phyloP scores from a whole-genome alignment of 768 basidiomycete species.

The Hypholoma fasciculare region DNA sequence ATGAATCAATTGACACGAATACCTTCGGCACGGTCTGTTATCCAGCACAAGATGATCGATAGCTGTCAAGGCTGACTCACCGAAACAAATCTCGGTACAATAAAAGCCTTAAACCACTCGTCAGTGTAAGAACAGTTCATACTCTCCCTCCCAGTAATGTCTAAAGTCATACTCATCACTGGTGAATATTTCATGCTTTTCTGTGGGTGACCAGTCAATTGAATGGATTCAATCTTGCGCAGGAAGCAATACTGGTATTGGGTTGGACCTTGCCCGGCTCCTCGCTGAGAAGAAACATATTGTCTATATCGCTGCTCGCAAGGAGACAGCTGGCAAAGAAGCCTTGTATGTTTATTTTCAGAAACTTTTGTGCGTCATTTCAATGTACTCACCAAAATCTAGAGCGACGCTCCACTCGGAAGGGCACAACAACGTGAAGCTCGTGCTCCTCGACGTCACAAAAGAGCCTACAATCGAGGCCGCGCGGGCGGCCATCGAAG shows the following conservation, averaged over 20 bases:
- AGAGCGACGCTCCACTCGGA: conserved; percentile 32
- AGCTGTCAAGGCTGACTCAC: too few relatives aligned
- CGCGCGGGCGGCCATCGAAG: conserved; percentile 34
- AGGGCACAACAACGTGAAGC: conserved; percentile 29
- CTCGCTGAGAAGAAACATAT: conserved; percentile 41
- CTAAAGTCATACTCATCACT: conserved; percentile 40
- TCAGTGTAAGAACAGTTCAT: too few relatives aligned
- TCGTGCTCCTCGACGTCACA: conserved; percentile 41
- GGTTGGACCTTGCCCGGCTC: conserved; percentile 42
- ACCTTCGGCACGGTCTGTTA: too few relatives aligned
- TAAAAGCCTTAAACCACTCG: too few relatives aligned
- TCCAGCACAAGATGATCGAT: too few relatives aligned
- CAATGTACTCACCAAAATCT: neutral
- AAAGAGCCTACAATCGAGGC: conserved; percentile 30
- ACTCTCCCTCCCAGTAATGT: neutral
- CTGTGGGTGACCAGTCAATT: too few relatives aligned
- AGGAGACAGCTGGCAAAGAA: conserved; percentile 36
- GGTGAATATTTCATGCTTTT: conserved; percentile 18
- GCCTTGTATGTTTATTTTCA: conserved; percentile 30
- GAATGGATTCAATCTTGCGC: neutral
- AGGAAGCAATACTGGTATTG: conserved; percentile 47
- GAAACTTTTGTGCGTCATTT: neutral
- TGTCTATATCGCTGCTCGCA: conserved; percentile 43
- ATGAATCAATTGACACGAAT: too few relatives aligned
- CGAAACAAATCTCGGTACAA: too few relatives aligned